These are phyloP conservation scores for Dimocarpus longan DNA, from an alignment of 345 rosid genomes.

Conservation along the genomic window DNA sequence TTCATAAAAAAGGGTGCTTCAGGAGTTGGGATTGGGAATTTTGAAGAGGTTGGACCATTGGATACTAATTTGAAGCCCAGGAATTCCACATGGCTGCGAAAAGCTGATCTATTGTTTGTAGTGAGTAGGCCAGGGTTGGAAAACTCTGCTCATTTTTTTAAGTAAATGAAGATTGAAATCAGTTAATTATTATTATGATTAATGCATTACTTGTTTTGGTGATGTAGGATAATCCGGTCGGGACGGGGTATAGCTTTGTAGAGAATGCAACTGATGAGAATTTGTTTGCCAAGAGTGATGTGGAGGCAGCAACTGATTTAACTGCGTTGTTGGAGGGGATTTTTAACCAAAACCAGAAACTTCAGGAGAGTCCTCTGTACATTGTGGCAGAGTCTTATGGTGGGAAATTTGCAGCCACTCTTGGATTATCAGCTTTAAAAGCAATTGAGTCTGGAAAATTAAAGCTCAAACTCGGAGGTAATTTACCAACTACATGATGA, in stretches of 20 bases:
- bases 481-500: neutral
- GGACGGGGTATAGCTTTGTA: conserved; percentile 77
- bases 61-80: conserved; percentile 58
- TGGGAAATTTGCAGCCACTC: conserved; percentile 81
- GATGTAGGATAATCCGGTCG: conserved; percentile 76
- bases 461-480: conserved; percentile 80
- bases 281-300: conserved; percentile 68
- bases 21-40: conserved; percentile 78
- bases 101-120: conserved; percentile 87
- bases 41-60: conserved; percentile 76
- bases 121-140: conserved; percentile 32
- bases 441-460: conserved; percentile 65
- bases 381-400: conserved; percentile 95
- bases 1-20: conserved; percentile 65
- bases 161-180: neutral
- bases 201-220: neutral
- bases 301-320: conserved; percentile 83
- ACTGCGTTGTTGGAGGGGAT: conserved; percentile 56
- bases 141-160: neutral
- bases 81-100: conserved; percentile 69
- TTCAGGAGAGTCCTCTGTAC: conserved; percentile 69
- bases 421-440: conserved; percentile 58
- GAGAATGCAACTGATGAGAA: conserved; percentile 36
- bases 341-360: conserved; percentile 43
- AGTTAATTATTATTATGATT: neutral